Percentiles rank a stretch among this genome's conserved stretches.
Evolutionary conservation across 176 grass and related monocot genomes (phyloP).

Genomic region (Poa pratensis): DNA sequence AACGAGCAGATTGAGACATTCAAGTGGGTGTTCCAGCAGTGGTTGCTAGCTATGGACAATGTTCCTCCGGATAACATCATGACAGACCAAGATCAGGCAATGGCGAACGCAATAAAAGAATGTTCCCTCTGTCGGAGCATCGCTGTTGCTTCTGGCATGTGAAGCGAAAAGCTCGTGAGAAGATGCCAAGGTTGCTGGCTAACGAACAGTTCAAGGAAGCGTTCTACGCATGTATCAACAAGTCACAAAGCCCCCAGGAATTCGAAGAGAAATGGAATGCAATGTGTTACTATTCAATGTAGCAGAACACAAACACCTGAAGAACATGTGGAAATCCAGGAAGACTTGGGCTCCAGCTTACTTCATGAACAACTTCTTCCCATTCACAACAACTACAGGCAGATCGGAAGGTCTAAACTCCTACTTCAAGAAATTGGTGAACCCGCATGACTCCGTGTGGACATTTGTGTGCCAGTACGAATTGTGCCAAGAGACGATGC

Average conservation of each 20-base stretch:
- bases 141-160: neutral
- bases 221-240: neutral
- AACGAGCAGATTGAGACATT: constrained; percentile 6
- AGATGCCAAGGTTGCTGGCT: neutral
- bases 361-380: neutral
- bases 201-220: neutral
- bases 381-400: neutral
- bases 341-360: neutral
- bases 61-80: neutral
- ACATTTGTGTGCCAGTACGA: neutral
- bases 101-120: neutral
- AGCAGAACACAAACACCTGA: neutral
- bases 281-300: neutral
- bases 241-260: neutral
- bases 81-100: neutral
- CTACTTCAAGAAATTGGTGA: neutral
- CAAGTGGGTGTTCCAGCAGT: neutral
- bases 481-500: neutral
- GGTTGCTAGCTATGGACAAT: neutral
- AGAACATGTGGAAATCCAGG: neutral
- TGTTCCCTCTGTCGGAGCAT: neutral
- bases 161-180: neutral
- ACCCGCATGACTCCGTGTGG: neutral
- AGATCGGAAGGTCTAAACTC: neutral
- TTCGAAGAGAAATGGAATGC: neutral